phyloP scores from a whole-genome alignment of 2,329 filamentous ascomycete genomes.

The Elsinoe necatrix region DNA sequence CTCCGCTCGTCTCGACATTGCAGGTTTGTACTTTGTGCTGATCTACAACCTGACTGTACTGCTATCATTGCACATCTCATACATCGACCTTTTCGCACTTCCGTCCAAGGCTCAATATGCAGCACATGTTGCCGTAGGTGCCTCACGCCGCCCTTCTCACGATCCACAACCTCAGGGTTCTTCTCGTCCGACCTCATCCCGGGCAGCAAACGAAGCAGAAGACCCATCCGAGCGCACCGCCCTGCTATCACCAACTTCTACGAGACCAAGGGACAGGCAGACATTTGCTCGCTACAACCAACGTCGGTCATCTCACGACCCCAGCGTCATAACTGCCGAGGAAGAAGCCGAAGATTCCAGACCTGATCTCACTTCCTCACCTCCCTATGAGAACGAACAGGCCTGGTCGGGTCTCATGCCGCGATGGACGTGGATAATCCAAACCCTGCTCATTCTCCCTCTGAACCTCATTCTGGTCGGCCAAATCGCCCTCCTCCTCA shows the following conservation, averaged over 20 bases:
- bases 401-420: conserved; percentile 73
- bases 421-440: conserved; percentile 77
- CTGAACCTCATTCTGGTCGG: conserved; percentile 68
- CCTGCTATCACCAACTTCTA: conserved; percentile 34
- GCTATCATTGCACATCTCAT: conserved; percentile 62
- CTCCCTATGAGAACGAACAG: conserved; percentile 62
- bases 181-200: conserved; percentile 15
- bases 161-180: neutral
- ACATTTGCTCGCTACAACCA: conserved; percentile 20
- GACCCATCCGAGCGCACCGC: conserved; percentile 49
- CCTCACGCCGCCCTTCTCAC: conserved; percentile 12
- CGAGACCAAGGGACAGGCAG: conserved; percentile 13
- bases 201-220: conserved; percentile 31
- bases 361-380: conserved; percentile 27
- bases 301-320: conserved; percentile 16
- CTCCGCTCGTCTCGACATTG: conserved; percentile 65
- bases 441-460: conserved; percentile 72
- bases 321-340: conserved; percentile 17
- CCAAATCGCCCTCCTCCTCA: conserved; percentile 65
- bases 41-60: conserved; percentile 72
- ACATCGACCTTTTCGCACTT: conserved; percentile 72
- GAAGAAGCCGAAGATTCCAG: conserved; percentile 22
- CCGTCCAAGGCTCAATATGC: conserved; percentile 61
- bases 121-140: conserved; percentile 40
- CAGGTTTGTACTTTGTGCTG: conserved; percentile 70